phyloP scores from a whole-genome alignment of 495 filamentous ascomycete genomes.

The Daldinia concentrica region DNA sequence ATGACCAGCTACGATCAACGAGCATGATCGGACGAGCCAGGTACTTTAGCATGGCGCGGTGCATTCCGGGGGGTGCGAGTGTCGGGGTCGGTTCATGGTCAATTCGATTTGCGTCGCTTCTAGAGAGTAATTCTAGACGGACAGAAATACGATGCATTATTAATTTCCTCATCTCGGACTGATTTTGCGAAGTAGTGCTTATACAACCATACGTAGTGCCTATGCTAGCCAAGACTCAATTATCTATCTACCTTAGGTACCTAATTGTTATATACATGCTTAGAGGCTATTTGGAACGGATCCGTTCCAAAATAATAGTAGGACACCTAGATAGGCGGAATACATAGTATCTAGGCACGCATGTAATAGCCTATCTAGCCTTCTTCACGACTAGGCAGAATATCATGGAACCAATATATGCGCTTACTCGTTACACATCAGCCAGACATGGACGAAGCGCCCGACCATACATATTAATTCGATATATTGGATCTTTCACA shows the following conservation, averaged over 20 bases:
- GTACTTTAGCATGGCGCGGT: conserved; percentile 34
- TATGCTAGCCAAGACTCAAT: too few species aligned
- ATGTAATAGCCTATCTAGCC: background rate
- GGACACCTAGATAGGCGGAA: too few species aligned
- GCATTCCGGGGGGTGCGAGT: conserved; percentile 25
- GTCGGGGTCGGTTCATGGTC: background rate
- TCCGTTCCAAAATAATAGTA: background rate
- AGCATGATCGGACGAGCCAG: conserved; percentile 34
- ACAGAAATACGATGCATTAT: conserved; percentile 30
- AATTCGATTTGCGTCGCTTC: conserved; percentile 16
- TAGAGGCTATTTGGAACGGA: background rate
- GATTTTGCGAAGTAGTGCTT: background rate
- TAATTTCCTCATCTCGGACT: background rate
- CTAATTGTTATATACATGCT: background rate
- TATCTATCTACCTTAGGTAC: too few species aligned
- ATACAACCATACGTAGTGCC: background rate
- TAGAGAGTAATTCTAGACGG: conserved; percentile 25
- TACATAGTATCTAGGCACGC: too few species aligned
- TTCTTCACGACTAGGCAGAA: background rate
- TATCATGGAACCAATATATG: background rate
- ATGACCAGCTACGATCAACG: conserved; percentile 40
- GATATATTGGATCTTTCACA: background rate
- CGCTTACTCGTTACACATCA: background rate
- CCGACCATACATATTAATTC: background rate
- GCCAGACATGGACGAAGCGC: background rate